Base-by-base conservation (phyloP, 169 alveolate species). In the Plasmodium reichenowi region DNA sequence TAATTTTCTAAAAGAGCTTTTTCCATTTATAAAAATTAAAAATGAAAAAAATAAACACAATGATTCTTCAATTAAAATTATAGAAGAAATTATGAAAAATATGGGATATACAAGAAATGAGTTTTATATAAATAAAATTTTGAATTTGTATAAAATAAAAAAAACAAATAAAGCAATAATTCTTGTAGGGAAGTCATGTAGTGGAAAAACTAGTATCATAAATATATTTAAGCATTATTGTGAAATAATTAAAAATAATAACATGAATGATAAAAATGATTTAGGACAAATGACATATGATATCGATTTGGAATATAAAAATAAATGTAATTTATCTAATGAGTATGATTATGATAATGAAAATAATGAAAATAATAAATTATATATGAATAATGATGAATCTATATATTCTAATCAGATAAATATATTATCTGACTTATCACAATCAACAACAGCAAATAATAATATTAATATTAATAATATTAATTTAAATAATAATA, bases 81-180 rank as follows among this genome's bases (percentile, higher is more conserved):
- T 86, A 45, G 50, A 66, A 86, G 71, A 60, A 66, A 86, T 86
- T 22, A 86, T 86, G 92, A 72, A 38, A 12, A 86, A 72, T 45
- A 86, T 86, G 92, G 87, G 87, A 12, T 86, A 86, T 62, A 86
- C 92, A 48, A 52, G 48, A 72, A 86, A 86, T 54, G 92, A 86
- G 9, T 86, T 71, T 67, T 86, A 72, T 52, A 86, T 86, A 71
- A 86, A 86, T 59, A 86, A 63, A 12, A 67, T 86, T 32, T 72
- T 86, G 63, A 70, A 86, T 50, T 71, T 86, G 29, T 74, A 86
- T 52, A 86, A 86, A 72, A 86, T 86, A 43, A 86, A 86, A 72
- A 62, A 86, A 67, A 72, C 92, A 67, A 86, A 86, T 62, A 86
- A 62, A 72, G 92, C 88, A 86, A 86, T 86, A 60, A 68, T 86